Evolutionary conservation across 1,284 basidiomycete species (phyloP).

Genomic region (Ganoderma meredithae): DNA sequence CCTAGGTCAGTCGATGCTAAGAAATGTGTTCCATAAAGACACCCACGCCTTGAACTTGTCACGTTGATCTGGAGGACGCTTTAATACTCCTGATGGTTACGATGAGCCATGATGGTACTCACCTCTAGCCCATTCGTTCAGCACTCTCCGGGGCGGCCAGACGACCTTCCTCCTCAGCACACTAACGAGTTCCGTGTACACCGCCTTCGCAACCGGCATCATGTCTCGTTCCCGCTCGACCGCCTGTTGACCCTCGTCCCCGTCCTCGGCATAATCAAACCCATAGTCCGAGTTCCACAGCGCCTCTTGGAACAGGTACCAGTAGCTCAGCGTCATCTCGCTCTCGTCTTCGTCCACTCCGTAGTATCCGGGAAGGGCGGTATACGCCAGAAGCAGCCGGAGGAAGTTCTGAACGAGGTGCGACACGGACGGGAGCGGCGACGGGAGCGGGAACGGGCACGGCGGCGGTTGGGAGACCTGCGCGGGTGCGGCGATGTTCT

Average conservation of each 20-base stretch:
- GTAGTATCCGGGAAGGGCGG: slow-evolving; percentile 77
- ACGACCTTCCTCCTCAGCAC: slow-evolving; percentile 76
- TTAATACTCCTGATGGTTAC: neutral
- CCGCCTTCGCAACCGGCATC: slow-evolving; percentile 70
- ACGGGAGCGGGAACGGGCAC: slow-evolving; percentile 31
- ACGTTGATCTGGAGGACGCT: slow-evolving; percentile 60
- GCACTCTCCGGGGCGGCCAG: slow-evolving; percentile 61
- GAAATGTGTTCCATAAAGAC: neutral
- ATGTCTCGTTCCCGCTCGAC: slow-evolving; percentile 49
- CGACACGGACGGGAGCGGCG: slow-evolving; percentile 35
- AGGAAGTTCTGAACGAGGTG: slow-evolving; percentile 75
- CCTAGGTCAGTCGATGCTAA: neutral
- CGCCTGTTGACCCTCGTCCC: slow-evolving; percentile 36
- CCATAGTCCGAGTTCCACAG: slow-evolving; percentile 78
- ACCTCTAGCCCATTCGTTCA: slow-evolving; percentile 76
- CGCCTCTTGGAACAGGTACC: slow-evolving; percentile 89
- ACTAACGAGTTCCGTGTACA: slow-evolving; percentile 81
- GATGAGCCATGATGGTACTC: slow-evolving; percentile 28
- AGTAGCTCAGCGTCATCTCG: slow-evolving; percentile 86
- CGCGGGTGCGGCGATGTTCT: slow-evolving; percentile 61
- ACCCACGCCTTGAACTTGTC: slow-evolving; percentile 81
- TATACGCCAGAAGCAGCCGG: slow-evolving; percentile 75
- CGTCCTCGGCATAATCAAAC: slow-evolving; percentile 49
- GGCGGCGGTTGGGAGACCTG: slow-evolving; percentile 39
- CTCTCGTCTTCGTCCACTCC: slow-evolving; percentile 86